Evolutionary conservation across 768 basidiomycete genomes (phyloP), one percentile per base, ranked within the genome.

Genomic region (Naganishia onofrii): DNA sequence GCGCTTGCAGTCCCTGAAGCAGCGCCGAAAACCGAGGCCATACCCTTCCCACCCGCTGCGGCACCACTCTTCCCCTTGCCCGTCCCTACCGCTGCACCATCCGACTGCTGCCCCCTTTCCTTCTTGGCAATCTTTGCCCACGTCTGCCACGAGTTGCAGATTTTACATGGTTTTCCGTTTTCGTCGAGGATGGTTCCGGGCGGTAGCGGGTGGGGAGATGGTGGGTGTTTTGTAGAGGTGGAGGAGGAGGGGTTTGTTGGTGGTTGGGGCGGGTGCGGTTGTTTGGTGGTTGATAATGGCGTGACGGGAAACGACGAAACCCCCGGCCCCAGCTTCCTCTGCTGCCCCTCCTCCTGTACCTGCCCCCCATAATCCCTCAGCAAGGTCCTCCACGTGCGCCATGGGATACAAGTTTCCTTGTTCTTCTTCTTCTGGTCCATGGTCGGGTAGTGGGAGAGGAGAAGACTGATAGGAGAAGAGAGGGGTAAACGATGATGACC

Each of bases 131-230:
- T 68, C 46, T 76, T 77, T 0, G 68, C 75, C 66, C 73, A 76
- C 34, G 76, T 74, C 60, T 75, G 73, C 78, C 74, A 80, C 57
- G 78, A 74, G 65, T 80, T 78, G 54, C 93, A 94, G 32, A 91
- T 88, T 82, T 92, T 95, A 85, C 95, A 97, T 0, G 91, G 92
- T 80, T 93, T 96, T 23, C 95, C 94, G 73, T 97, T 92, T 15
- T 92, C 90, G 0, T 91, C 93, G 73, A 98, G 82, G 68, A 94
- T 86, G 85, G 92, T 88, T 2, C 92, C 92, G 8, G 91, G 89
- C 0, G 90, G 89, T 32, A 89, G 71, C n/a, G n/a, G n/a, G n/a
- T n/a, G n/a, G n/a, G n/a, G 6, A 4, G 31, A 42, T 46, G 23
- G 36, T n/a, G 12, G 66, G 3, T 34, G 53, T 19, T 23, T 21